Evolutionary conservation across 148 eudicot species (phyloP).

Genomic region (Drosera capensis): DNA sequence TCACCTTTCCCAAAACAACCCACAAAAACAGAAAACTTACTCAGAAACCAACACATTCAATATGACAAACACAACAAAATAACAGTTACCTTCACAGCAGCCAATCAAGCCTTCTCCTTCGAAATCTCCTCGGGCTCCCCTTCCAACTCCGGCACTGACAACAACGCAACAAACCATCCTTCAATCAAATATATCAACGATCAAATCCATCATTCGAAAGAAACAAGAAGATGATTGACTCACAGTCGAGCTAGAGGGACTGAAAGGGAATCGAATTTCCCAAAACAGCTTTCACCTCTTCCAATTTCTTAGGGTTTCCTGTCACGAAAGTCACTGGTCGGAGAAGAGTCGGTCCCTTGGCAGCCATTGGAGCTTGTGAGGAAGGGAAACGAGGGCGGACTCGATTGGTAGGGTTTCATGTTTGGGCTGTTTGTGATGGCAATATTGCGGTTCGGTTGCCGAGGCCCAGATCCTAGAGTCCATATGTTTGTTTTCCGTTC

Average conservation of each 20-base stretch:
- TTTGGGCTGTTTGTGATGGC: too few species aligned
- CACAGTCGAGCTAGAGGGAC: conserved; percentile 78
- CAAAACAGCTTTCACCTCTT: conserved; percentile 72
- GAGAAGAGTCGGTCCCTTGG: conserved; percentile 24
- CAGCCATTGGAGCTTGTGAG: conserved; percentile 16
- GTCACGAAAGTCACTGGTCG: conserved; percentile 81
- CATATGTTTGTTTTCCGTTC: too few species aligned
- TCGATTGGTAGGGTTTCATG: too few species aligned
- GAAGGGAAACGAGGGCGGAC: too few species aligned
- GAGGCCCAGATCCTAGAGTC: too few species aligned
- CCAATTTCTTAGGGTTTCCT: conserved; percentile 80
- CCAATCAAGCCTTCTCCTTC: conserved; percentile 83
- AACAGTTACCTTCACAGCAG: conserved; percentile 48
- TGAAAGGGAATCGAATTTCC: conserved; percentile 74
- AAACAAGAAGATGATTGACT: neutral
- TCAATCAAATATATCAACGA: neutral
- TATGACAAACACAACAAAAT: neutral
- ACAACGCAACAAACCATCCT: neutral
- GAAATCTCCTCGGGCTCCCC: conserved; percentile 96
- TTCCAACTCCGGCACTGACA: conserved; percentile 79
- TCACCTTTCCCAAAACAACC: conserved; percentile 31
- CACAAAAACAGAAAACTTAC: neutral
- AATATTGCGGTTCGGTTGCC: too few species aligned
- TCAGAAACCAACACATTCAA: neutral
- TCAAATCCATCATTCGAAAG: neutral